Evolutionary conservation across 2,329 filamentous ascomycete genomes (phyloP).

Genomic region (Xylaria sp.): DNA sequence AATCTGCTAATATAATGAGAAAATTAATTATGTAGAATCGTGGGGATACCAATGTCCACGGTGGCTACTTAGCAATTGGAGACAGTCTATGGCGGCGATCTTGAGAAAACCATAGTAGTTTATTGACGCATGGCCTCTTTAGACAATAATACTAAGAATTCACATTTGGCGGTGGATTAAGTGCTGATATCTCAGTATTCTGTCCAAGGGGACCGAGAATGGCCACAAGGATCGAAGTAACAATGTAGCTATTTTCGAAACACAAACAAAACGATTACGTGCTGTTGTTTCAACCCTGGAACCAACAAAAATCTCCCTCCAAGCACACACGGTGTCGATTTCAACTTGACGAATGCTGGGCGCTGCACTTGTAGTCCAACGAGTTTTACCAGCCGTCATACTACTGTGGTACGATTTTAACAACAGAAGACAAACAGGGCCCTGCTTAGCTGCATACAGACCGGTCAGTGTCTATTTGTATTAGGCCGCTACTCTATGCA

Average conservation of each 20-base stretch:
- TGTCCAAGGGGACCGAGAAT: too few relatives aligned
- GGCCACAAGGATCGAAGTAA: neutral
- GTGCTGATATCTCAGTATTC: neutral
- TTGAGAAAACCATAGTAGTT: neutral
- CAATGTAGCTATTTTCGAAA: neutral
- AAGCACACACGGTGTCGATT: neutral
- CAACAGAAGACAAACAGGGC: neutral
- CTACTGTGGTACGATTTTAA: constrained; percentile 6
- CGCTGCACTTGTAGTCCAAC: neutral
- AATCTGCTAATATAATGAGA: constrained; percentile 1
- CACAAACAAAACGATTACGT: neutral
- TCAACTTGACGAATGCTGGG: neutral
- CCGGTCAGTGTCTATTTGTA: constrained; percentile 19
- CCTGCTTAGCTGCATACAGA: constrained; percentile 20
- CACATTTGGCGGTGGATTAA: neutral
- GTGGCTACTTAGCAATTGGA: constrained; percentile 4
- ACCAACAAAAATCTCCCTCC: neutral
- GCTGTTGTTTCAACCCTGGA: neutral
- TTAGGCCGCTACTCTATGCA: constrained; percentile 11
- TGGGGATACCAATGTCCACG: constrained; percentile 1
- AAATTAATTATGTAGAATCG: neutral
- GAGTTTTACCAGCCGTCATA: neutral
- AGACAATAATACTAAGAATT: constrained; percentile 7
- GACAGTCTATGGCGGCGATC: neutral
- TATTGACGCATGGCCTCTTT: neutral